Conservation (phyloP, 106 monocot genomes). For the Platanthera guangdongensis region DNA sequence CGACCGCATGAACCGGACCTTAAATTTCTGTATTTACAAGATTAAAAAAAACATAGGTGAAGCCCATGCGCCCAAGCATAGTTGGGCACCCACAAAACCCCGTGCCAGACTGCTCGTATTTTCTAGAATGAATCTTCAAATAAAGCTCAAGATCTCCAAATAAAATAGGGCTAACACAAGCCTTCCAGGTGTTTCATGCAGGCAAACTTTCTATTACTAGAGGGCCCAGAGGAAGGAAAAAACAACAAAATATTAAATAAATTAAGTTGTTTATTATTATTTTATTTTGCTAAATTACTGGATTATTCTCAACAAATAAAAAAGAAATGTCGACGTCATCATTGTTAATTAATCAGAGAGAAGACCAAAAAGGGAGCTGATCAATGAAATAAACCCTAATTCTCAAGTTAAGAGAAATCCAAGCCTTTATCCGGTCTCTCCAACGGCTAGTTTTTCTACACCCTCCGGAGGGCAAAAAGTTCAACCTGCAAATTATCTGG, state of each 20-base stretch:
- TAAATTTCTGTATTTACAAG: too few species aligned
- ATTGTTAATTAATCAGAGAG: background rate
- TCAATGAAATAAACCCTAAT: constrained; percentile 6
- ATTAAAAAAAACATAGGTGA: too few species aligned
- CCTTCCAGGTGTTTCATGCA: background rate
- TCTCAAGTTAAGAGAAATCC: background rate
- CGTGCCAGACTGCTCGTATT: too few species aligned
- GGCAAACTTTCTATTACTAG: background rate
- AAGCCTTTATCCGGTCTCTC: background rate
- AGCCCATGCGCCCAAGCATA: too few species aligned
- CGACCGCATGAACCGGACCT: too few species aligned
- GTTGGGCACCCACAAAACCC: too few species aligned
- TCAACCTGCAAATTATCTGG: constrained; percentile 1
- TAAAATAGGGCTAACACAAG: too few species aligned
- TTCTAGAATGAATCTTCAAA: too few species aligned
- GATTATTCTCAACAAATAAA: background rate
- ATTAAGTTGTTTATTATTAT: background rate
- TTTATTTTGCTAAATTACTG: background rate
- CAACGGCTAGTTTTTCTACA: background rate
- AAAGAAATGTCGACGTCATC: background rate
- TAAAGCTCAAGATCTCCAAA: too few species aligned
- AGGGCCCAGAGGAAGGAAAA: background rate
- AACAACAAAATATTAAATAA: background rate
- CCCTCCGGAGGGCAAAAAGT: background rate
- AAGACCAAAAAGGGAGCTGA: background rate